Evolutionary conservation across 2,329 filamentous ascomycete genomes (phyloP).

Genomic region (Juglanconis sp.): DNA sequence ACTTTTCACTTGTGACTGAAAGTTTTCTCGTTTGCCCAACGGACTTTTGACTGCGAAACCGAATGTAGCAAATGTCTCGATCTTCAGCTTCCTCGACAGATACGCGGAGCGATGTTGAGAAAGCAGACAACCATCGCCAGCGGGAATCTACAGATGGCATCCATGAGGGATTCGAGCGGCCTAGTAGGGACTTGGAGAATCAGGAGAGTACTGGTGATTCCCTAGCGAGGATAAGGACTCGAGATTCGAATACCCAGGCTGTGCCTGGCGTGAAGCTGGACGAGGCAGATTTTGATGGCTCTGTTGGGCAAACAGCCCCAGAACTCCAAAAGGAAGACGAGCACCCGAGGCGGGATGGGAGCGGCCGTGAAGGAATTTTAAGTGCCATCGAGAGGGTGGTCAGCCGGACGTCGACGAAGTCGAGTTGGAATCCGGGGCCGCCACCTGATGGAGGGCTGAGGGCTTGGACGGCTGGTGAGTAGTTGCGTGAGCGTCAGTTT

Average conservation of each 20-base stretch:
- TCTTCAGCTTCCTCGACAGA: not conserved
- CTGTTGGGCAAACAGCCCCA: not conserved
- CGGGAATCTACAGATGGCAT: not conserved
- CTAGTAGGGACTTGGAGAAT: not conserved
- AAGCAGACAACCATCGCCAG: not conserved
- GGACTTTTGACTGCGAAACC: too few relatives aligned
- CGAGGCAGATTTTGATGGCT: not conserved
- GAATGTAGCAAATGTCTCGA: not conserved
- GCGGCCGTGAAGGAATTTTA: constrained; percentile 23
- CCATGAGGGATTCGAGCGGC: not conserved
- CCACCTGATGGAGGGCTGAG: constrained; percentile 48
- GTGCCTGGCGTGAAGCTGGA: not conserved
- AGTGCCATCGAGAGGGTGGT: constrained; percentile 35
- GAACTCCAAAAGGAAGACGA: not conserved
- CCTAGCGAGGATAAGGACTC: not conserved
- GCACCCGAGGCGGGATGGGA: constrained; percentile 6
- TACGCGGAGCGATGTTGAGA: not conserved
- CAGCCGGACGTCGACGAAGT: constrained; percentile 39
- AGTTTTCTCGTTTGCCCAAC: too few relatives aligned
- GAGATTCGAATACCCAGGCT: constrained; percentile 1
- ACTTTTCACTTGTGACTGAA: not conserved
- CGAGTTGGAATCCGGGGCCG: constrained; percentile 40
- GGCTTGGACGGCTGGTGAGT: constrained; percentile 46
- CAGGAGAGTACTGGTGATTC: not conserved
- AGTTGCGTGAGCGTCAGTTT: not conserved